Conservation (phyloP, 768 basidiomycete species). For the Lactarius sp. region DNA sequence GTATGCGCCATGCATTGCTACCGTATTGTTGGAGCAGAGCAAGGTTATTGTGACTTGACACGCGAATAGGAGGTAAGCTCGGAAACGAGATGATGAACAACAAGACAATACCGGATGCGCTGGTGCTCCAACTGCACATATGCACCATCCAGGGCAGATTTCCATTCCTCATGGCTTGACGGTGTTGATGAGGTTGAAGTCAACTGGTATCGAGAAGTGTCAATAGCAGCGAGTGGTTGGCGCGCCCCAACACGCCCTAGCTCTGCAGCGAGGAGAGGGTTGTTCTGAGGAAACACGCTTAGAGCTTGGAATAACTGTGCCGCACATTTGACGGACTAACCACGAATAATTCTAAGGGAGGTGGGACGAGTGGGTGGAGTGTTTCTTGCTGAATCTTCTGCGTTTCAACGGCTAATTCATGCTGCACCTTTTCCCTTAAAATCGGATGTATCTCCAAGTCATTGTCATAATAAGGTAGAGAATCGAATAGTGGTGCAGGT, state of each 20-base stretch:
- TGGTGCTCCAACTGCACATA: constrained; percentile 84
- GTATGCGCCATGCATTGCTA: constrained; percentile 85
- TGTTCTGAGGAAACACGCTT: constrained; percentile 42
- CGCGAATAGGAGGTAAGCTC: neutral
- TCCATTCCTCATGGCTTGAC: constrained; percentile 74
- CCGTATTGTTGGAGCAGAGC: constrained; percentile 82
- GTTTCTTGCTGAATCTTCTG: constrained; percentile 44
- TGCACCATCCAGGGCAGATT: constrained; percentile 66
- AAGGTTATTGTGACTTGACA: constrained; percentile 70
- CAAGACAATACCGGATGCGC: constrained; percentile 54
- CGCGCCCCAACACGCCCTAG: constrained; percentile 68
- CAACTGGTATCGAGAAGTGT: constrained; percentile 68
- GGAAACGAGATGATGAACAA: neutral
- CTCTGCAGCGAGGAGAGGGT: constrained; percentile 67
- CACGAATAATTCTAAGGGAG: constrained; percentile 58
- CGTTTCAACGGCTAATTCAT: constrained; percentile 68
- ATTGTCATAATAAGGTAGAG: constrained; percentile 92
- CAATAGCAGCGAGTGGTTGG: constrained; percentile 60
- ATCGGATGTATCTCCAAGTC: constrained; percentile 74
- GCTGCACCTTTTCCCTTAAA: constrained; percentile 70
- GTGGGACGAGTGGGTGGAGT: constrained; percentile 72
- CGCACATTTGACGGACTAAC: constrained; percentile 42
- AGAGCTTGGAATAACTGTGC: constrained; percentile 4
- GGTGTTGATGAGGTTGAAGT: constrained; percentile 59
- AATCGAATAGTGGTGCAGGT: constrained; percentile 57